Conservation (phyloP, 495 filamentous ascomycete genomes). For the Daldinia vernicosa region DNA sequence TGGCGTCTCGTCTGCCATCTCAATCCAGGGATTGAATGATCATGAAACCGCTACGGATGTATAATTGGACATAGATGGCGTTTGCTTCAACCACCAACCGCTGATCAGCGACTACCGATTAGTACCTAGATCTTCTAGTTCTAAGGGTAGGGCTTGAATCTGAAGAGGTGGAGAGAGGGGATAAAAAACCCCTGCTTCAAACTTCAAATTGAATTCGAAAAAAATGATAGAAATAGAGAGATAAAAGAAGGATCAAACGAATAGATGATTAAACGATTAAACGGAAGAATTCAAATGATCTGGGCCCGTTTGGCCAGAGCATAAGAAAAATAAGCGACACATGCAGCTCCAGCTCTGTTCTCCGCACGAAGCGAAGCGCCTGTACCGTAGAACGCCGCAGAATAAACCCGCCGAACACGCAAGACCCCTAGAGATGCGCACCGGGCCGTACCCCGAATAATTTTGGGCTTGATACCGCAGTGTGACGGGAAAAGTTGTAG, state of each 20-base stretch:
- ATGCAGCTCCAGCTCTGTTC: slow-evolving; percentile 31
- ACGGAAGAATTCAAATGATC: slow-evolving; percentile 29
- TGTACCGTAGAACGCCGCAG: slow-evolving; percentile 30
- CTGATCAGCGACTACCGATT: neutral
- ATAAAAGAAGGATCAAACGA: neutral
- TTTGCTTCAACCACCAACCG: slow-evolving; percentile 7
- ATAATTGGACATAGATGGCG: slow-evolving; percentile 12
- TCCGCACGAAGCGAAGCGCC: slow-evolving; percentile 31
- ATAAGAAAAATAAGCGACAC: slow-evolving; percentile 21
- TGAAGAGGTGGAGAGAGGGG: neutral
- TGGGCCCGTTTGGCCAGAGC: slow-evolving; percentile 25
- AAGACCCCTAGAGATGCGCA: slow-evolving; percentile 20
- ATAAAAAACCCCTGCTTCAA: neutral
- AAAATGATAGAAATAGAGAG: neutral
- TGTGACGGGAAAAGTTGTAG: slow-evolving; percentile 21
- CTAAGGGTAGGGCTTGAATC: neutral
- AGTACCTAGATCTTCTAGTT: neutral
- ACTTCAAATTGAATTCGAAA: neutral
- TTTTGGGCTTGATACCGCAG: slow-evolving; percentile 7
- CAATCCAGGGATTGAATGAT: slow-evolving; percentile 1
- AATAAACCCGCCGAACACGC: slow-evolving; percentile 29
- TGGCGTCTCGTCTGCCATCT: slow-evolving; percentile 40
- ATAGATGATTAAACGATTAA: slow-evolving; percentile 15
- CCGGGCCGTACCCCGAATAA: slow-evolving; percentile 37
- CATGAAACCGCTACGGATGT: neutral